Evolutionary conservation across 129 eudicot genomes (phyloP), one percentile per base, ranked within the genome.

Genomic region (Ambrosia trifida): DNA sequence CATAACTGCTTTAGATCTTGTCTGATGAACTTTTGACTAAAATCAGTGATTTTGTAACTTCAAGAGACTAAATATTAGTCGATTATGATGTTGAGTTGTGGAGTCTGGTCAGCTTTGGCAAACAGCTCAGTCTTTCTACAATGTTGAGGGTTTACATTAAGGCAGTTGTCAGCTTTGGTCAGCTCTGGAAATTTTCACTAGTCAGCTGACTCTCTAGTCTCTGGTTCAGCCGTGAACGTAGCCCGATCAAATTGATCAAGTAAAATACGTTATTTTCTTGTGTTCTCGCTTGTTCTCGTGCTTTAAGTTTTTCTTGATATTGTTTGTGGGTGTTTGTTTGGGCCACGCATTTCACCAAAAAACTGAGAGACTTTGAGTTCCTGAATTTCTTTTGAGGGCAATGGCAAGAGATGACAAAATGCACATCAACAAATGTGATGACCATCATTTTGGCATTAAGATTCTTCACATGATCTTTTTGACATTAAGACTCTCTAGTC

Each of bases 1-100:
- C 13, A 63, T n/a, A 20, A 63, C 68, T 36, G 68, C 47, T 36
- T 63, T 35, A 63, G 3, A 47, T 38, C 14, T 16, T n/a, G 4
- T 35, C 38, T 36, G 68, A 36, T 20, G 18, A 65, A 18, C 36
- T 65, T 65, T 65, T 43, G 38, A 70, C 43, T 70, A 51, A 41
- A 66, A 44, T 43, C 43, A 35, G 51, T 43, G 51, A 30, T 41
- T 20, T 28, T 43, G 67, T 43, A 30, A 43, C 11, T 43, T 20
- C 58, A 41, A 54, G 38, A 38, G 45, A 56, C 24, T 19, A 33
- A 54, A 6, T 38, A 11, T 24, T 56, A 71, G 17, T 71, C n/a
- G 24, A 50, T 50, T 50, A 50, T 7, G 17, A 3, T 46, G 52
- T 46, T 12, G 52, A 46, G 16, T 13, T 13, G 52, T 46, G 18